A percentile compares a stretch with the other conserved stretches of the same genome.
Evolutionary conservation across 129 eudicot genomes (phyloP).

Genomic region (Pseudognaphalium luteoalbum): DNA sequence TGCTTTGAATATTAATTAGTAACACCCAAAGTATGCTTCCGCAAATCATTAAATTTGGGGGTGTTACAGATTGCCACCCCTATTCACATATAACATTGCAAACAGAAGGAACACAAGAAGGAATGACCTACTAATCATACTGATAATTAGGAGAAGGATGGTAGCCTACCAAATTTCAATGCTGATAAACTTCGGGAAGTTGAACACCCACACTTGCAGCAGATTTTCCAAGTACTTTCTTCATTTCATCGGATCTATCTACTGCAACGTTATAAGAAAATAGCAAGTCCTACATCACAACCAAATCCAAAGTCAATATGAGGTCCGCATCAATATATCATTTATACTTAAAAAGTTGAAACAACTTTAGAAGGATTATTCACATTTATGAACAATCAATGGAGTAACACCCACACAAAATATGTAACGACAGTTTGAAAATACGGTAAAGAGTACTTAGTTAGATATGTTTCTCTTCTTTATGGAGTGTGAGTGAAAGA

Average conservation of each 20-base stretch:
- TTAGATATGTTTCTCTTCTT: not conserved
- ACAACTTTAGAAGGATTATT: too few species aligned
- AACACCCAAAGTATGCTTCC: too few species aligned
- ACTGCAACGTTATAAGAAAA: constrained; percentile 95
- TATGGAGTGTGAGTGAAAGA: not conserved
- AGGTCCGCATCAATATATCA: not conserved
- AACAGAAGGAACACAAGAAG: not conserved
- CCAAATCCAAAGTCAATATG: constrained; percentile 20
- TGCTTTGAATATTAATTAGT: too few species aligned
- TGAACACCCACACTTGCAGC: constrained; percentile 94
- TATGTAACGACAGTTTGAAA: not conserved
- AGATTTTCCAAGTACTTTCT: constrained; percentile 76
- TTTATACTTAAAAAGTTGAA: not conserved
- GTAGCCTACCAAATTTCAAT: constrained; percentile 44
- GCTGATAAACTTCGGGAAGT: constrained; percentile 83
- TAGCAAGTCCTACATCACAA: constrained; percentile 67
- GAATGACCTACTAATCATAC: not conserved
- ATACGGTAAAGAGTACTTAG: not conserved
- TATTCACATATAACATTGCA: not conserved
- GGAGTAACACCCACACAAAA: not conserved
- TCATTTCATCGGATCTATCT: constrained; percentile 89
- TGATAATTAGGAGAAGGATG: constrained; percentile 5
- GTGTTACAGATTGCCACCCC: too few species aligned
- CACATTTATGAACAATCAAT: not conserved
- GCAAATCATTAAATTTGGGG: too few species aligned